These are phyloP conservation scores for Bacidia gigantensis DNA, from an alignment of 495 filamentous ascomycete genomes.

Conservation along the genomic window DNA sequence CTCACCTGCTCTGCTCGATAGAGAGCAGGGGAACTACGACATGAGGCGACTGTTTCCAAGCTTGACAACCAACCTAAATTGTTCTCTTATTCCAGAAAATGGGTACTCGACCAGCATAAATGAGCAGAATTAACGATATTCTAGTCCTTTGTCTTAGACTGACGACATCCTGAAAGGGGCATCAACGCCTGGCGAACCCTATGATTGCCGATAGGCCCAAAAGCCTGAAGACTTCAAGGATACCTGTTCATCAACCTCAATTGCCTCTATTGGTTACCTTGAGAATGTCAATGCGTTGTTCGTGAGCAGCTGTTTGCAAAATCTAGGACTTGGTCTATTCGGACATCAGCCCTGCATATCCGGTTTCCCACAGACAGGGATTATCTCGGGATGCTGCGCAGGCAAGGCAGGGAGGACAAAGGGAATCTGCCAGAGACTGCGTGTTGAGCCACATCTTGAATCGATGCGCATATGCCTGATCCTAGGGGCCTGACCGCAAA, in stretches of 20 bases:
- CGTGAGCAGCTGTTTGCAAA: neutral
- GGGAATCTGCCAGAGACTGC: conserved; percentile 8
- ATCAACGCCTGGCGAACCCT: too few relatives aligned
- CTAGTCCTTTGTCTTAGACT: too few relatives aligned
- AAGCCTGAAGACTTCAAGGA: neutral
- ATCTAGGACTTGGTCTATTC: neutral
- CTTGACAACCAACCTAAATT: too few relatives aligned
- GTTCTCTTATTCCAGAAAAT: too few relatives aligned
- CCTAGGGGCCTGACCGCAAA: conserved; percentile 1
- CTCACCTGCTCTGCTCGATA: too few relatives aligned
- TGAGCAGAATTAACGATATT: too few relatives aligned
- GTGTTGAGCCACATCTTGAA: conserved; percentile 1
- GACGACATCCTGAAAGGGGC: too few relatives aligned
- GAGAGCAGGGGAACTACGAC: too few relatives aligned
- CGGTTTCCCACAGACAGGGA: conserved; percentile 11
- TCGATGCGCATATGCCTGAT: conserved; percentile 20
- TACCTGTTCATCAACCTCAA: neutral
- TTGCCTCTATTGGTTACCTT: neutral
- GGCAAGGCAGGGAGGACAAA: conserved; percentile 16
- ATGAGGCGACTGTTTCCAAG: too few relatives aligned
- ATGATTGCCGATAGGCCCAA: neutral
- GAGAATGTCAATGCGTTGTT: neutral
- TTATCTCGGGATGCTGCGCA: conserved; percentile 15
- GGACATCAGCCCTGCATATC: neutral
- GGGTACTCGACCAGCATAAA: too few relatives aligned